Evolutionary conservation across 2,329 filamentous ascomycete species (phyloP).

Genomic region (Didymella pinodella): DNA sequence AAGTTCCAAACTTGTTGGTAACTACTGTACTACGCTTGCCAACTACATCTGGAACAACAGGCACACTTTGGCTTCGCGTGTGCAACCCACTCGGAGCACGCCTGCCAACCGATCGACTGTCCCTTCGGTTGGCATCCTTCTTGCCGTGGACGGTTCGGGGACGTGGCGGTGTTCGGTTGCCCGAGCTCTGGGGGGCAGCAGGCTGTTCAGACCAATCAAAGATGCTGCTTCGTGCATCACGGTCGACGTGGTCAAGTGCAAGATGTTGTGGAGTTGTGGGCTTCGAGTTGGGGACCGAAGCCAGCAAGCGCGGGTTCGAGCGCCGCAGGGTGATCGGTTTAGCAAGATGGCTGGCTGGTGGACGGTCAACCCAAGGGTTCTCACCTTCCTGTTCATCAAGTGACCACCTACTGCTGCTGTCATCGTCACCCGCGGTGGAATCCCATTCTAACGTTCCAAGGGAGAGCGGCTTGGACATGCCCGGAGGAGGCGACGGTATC

Average conservation of each 20-base stretch:
- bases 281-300: conserved; percentile 47
- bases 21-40: conserved; percentile 63
- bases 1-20: conserved; percentile 79
- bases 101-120: conserved; percentile 72
- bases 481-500: conserved; percentile 56
- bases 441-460: conserved; percentile 54
- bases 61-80: conserved; percentile 82
- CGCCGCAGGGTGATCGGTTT: conserved; percentile 46
- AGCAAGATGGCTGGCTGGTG: conserved; percentile 41
- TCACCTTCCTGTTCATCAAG: conserved; percentile 51
- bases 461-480: conserved; percentile 53
- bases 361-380: conserved; percentile 52
- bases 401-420: conserved; percentile 53
- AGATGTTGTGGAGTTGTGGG: conserved; percentile 51
- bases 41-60: conserved; percentile 68
- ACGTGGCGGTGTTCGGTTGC: conserved; percentile 66
- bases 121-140: conserved; percentile 73
- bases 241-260: conserved; percentile 49
- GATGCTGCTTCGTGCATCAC: conserved; percentile 67
- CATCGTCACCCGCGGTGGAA: conserved; percentile 49
- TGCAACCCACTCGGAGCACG: conserved; percentile 74
- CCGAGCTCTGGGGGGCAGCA: conserved; percentile 67
- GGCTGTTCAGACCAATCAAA: conserved; percentile 81
- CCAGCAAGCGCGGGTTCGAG: conserved; percentile 42
- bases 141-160: conserved; percentile 81